Conservation (phyloP, 331 rosid species). For the Quercus tomentella region DNA sequence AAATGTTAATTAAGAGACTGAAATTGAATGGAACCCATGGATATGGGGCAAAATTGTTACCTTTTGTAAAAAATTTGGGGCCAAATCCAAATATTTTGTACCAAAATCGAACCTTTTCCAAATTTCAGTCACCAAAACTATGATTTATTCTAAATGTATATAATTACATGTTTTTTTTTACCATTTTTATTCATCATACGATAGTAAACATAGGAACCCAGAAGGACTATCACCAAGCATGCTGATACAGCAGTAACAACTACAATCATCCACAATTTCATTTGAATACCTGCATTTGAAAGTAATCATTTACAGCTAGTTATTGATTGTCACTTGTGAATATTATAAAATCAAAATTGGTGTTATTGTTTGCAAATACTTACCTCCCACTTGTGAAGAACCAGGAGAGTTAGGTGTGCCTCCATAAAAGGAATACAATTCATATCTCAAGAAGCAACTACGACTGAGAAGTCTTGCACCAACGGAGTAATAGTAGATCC, state of each 20-base stretch:
- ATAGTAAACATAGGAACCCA: constrained; percentile 17
- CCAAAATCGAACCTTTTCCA: no score
- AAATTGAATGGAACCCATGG: no score
- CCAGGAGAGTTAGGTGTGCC: constrained; percentile 10
- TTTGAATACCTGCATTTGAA: constrained; percentile 26
- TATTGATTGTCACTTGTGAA: background rate
- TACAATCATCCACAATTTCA: constrained; percentile 26
- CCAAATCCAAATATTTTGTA: no score
- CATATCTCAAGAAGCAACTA: constrained; percentile 62
- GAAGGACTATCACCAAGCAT: constrained; percentile 19
- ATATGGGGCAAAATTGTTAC: no score
- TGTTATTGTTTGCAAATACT: background rate
- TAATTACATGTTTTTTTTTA: constrained; percentile 12
- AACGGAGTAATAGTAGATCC: constrained; percentile 33
- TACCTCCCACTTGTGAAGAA: constrained; percentile 26
- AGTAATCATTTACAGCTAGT: background rate
- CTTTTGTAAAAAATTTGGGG: no score
- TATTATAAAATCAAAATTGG: background rate
- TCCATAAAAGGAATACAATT: constrained; percentile 34
- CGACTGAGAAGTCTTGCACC: constrained; percentile 58
- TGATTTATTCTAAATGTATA: no score
- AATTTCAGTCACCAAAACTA: no score
- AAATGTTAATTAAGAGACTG: no score
- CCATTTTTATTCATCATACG: constrained; percentile 22
- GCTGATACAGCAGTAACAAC: constrained; percentile 12